phyloP scores from a whole-genome alignment of 352 stramenopile genomes.

The Pythium coloratum region DNA sequence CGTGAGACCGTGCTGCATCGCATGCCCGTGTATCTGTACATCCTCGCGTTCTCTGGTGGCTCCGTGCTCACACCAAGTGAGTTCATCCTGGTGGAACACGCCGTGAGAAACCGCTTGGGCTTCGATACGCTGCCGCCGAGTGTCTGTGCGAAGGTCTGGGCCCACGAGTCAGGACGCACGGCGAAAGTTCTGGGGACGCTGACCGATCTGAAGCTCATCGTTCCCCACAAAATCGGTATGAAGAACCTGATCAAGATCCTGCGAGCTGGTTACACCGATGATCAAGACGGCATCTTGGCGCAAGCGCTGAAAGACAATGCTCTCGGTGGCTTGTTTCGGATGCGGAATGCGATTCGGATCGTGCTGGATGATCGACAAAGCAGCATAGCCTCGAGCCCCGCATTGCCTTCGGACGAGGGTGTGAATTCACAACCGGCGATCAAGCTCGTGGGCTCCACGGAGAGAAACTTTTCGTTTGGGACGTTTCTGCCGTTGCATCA shows the following conservation, averaged over 20 bases:
- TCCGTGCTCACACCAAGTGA: slow-evolving; percentile 53
- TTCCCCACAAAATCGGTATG: slow-evolving; percentile 85
- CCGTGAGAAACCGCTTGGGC: slow-evolving; percentile 39
- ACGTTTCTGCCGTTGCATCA: slow-evolving; percentile 59
- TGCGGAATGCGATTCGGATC: slow-evolving; percentile 53
- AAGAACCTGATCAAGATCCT: slow-evolving; percentile 75
- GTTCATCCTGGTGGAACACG: slow-evolving; percentile 54
- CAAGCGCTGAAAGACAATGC: slow-evolving; percentile 76
- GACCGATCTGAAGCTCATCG: slow-evolving; percentile 62
- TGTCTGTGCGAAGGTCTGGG: slow-evolving; percentile 67
- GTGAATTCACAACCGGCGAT: slow-evolving; percentile 36
- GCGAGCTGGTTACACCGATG: slow-evolving; percentile 64
- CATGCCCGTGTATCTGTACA: slow-evolving; percentile 82
- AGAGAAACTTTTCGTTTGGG: slow-evolving; percentile 73
- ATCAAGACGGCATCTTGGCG: slow-evolving; percentile 58
- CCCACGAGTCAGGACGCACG: slow-evolving; percentile 67
- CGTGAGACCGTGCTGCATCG: slow-evolving; percentile 70
- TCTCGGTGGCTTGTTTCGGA: slow-evolving; percentile 64
- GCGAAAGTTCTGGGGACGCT: slow-evolving; percentile 74
- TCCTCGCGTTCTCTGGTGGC: slow-evolving; percentile 75
- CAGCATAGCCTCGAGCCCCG: slow-evolving; percentile 1
- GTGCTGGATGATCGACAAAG: slow-evolving; percentile 39
- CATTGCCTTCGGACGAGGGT: slow-evolving; percentile 6
- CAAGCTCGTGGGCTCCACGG: slow-evolving; percentile 58
- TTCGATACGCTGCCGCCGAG: slow-evolving; percentile 48